Evolutionary conservation across 768 basidiomycete genomes (phyloP).

Genomic region (Auricularia auricula-judae): DNA sequence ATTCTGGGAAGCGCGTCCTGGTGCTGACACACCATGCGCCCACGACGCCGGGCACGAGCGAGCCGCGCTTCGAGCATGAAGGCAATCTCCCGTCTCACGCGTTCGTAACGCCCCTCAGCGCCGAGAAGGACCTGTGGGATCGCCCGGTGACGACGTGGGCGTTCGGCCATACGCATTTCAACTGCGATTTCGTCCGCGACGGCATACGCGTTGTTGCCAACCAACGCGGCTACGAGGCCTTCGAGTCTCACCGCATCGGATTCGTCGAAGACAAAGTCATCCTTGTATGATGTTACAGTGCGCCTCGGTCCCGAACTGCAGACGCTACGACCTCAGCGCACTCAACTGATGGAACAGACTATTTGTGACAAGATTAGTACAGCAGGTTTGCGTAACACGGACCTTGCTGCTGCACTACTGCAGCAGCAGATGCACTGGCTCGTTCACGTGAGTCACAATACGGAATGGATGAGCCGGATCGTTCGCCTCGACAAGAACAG

Average conservation of each 20-base stretch:
- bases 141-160: constrained; percentile 7
- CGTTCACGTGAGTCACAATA: too few species aligned
- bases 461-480: too few species aligned
- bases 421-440: too few species aligned
- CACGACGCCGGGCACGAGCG: constrained; percentile 22
- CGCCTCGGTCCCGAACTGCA: too few species aligned
- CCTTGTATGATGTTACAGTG: not conserved
- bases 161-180: constrained; percentile 12
- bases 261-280: not conserved
- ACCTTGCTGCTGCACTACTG: too few species aligned
- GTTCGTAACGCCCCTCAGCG: not conserved
- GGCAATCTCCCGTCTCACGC: not conserved
- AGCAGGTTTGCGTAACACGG: too few species aligned
- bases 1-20: constrained; percentile 20
- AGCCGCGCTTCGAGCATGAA: constrained; percentile 14
- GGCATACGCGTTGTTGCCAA: constrained; percentile 10
- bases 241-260: not conserved
- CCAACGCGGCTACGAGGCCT: constrained; percentile 9
- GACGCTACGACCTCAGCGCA: too few species aligned
- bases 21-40: constrained; percentile 33
- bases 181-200: constrained; percentile 7
- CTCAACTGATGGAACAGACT: too few species aligned
- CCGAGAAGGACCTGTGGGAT: not conserved
- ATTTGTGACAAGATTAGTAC: too few species aligned
- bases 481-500: too few species aligned